Evolutionary conservation across 208 protist species (phyloP).

Genomic region (Leishmania aethiopica): DNA sequence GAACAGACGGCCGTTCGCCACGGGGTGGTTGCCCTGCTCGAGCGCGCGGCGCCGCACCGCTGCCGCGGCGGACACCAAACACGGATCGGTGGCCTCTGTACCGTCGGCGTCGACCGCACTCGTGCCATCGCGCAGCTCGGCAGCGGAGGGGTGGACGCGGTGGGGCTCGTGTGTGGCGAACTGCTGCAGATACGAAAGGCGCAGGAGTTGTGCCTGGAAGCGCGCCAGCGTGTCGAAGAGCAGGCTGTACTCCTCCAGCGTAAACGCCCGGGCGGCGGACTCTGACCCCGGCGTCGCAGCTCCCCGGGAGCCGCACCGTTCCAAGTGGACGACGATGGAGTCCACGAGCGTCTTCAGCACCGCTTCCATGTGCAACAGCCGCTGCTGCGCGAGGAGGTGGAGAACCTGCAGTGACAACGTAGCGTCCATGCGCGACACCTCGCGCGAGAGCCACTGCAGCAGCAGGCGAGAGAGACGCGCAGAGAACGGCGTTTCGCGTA

Average conservation of each 20-base stretch:
- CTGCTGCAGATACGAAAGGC: constrained; percentile 1
- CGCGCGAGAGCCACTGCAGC: constrained; percentile 47
- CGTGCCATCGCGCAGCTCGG: background rate
- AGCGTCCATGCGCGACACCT: constrained; percentile 33
- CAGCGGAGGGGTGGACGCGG: background rate
- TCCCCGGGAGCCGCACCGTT: background rate
- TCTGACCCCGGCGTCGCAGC: background rate
- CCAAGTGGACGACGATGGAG: constrained; percentile 41
- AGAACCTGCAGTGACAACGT: constrained; percentile 41
- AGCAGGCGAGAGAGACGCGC: constrained; percentile 30
- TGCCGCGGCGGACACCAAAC: background rate
- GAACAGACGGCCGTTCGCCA: constrained; percentile 50
- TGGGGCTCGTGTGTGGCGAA: background rate
- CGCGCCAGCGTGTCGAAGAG: constrained; percentile 64
- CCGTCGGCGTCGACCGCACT: background rate
- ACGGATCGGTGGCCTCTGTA: background rate
- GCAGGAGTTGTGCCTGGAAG: constrained; percentile 33
- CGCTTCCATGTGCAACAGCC: constrained; percentile 41
- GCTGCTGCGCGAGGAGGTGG: constrained; percentile 68
- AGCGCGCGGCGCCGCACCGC: background rate
- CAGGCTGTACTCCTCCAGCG: constrained; percentile 22
- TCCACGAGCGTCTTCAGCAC: constrained; percentile 69
- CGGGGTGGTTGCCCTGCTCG: constrained; percentile 30
- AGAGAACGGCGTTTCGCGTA: constrained; percentile 7
- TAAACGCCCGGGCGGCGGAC: background rate